Conservation (phyloP, 176 grass and related monocot genomes). For the Oryza australiensis region DNA sequence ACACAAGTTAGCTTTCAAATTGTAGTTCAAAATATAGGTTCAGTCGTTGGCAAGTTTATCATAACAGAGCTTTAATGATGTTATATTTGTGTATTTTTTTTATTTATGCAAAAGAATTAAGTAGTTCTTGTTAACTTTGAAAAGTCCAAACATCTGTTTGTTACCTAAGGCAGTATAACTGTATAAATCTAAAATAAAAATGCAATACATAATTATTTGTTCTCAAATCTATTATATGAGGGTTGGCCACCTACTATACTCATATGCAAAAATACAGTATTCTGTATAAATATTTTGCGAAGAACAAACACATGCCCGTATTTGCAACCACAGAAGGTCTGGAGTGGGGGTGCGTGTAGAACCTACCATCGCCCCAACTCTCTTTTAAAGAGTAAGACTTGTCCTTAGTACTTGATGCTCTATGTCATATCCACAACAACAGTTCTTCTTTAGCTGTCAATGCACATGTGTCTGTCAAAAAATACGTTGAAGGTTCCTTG, state of each 20-base stretch:
- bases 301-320: too few relatives aligned
- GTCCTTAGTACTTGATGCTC: conserved; percentile 17
- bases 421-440: not conserved
- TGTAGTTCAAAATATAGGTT: not conserved
- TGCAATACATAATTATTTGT: not conserved
- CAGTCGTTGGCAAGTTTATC: not conserved
- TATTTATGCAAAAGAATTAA: not conserved
- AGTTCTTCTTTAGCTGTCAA: conserved; percentile 10
- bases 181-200: not conserved
- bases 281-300: too few relatives aligned
- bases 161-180: not conserved
- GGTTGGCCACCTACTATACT: not conserved
- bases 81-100: not conserved
- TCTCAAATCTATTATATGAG: not conserved
- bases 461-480: not conserved
- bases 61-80: not conserved
- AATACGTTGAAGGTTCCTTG: not conserved
- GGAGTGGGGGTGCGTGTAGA: not conserved
- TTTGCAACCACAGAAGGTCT: not conserved
- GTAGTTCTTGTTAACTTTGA: not conserved
- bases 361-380: not conserved
- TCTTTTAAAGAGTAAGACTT: not conserved
- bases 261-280: not conserved
- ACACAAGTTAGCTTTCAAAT: not conserved
- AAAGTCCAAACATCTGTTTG: not conserved